Evolutionary conservation across 1,139 yeast genomes (phyloP), one percentile per base, ranked within the genome.

Genomic region (Trichomonascaceae sp.): DNA sequence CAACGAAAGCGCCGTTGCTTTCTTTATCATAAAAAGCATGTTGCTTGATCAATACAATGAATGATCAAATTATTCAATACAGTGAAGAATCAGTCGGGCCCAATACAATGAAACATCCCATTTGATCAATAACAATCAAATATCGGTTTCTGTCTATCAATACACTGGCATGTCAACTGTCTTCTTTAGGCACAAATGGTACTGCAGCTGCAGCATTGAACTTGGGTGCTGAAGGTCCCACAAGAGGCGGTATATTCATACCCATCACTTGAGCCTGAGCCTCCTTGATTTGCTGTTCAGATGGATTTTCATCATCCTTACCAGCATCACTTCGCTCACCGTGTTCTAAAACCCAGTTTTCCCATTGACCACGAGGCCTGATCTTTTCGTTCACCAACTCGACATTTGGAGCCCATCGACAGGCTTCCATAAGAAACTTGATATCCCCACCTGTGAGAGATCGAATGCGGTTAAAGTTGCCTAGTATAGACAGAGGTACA

Each of bases 391-490:
- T 77, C 47, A 75, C 72, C 52, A 75, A 69, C 63, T 80, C 82
- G 52, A 77, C 70, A 46, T 70, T 68, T 27, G 75, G 74, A 32
- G 79, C 71, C 58, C 65, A 64, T 43, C 70, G 61, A 60, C 79
- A 68, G 10, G 84, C 81, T 56, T 76, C 80, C 51, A 70, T 65
- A 30, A 82, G 74, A 49, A 80, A 62, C 30, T 70, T 68, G 50
- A 70, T 57, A 61, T 81, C 82, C 47, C 83, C 83, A 52, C 72
- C 74, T 51, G 82, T 77, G 49, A 82, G 67, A 53, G 80, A 78
- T 66, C 82, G 79, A 61, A 89, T 84, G 66, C 96, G 79, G 75
- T 85, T 83, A 70, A 89, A 89, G 58, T 78, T 75, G 58, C 89
- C 83, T 61, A 89, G 77, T 56, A 83, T 77, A 8, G 70, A 65